Evolutionary conservation across 2,329 filamentous ascomycete genomes (phyloP), one percentile per base, ranked within the genome.

Genomic region (Colletotrichum liaoningense): DNA sequence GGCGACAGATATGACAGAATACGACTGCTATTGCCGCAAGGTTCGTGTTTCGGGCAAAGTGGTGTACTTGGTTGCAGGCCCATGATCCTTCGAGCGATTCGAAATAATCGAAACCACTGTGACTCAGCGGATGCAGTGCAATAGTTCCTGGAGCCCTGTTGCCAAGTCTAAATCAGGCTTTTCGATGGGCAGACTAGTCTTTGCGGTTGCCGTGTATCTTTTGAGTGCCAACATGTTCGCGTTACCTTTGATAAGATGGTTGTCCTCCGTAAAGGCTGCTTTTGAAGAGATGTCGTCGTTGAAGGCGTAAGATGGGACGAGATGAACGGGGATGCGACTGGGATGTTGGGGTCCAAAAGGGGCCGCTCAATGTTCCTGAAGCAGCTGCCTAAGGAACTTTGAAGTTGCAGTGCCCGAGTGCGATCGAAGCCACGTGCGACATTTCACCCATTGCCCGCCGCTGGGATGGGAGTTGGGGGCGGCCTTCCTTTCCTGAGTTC

Each of bases 51-150:
- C 58, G 66, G 66, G 70, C 66, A 69, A 42, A 35, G 63, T 19
- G 33, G 30, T 42, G 46, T 54, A 19, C 63, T 72, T 19, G 58
- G 35, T 49, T 69, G 67, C 59, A 64, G 54, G 26, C 26, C 35
- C 26, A 63, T 30, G 55, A 46, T 68, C 33, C 55, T 60, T 56
- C 46, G 70, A 24, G 42, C 35, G 49, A 26, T 14, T 49, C 54
- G 46, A 60, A 59, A 42, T 24, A 38, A 38, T 7, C 24, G 49
- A 59, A 49, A 16, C 46, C 60, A 67, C 19, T 54, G 69, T 70
- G 70, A 73, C 52, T 70, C 70, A 70, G 70, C 70, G 22, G 70
- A 19, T 60, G 67, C 59, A 55, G 62, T 26, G 59, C 67, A 38
- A 49, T 26, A 22, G 56, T 49, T 56, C 33, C 46, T 30, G 46